Evolutionary conservation across 768 basidiomycete species (phyloP).

Genomic region (Hygrocybe coccinea): DNA sequence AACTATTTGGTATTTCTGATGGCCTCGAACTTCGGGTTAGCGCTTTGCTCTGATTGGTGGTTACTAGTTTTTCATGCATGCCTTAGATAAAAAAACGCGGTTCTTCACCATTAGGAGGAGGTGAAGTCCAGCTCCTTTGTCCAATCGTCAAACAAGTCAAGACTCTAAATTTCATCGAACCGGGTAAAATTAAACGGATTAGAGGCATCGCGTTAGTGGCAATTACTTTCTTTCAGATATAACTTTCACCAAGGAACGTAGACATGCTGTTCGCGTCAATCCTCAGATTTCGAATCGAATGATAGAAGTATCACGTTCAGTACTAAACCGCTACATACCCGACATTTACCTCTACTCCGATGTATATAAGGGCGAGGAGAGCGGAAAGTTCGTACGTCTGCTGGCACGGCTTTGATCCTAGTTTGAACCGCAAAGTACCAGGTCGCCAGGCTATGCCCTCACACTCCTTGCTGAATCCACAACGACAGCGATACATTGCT

Average conservation of each 20-base stretch:
- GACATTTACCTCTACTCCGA: conserved; percentile 99
- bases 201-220: conserved; percentile 87
- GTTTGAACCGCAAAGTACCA: conserved; percentile 24
- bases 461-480: conserved; percentile 89
- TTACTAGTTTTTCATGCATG: conserved; percentile 1
- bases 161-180: conserved; percentile 86
- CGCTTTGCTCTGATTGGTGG: neutral
- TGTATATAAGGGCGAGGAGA: conserved; percentile 95
- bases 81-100: conserved; percentile 93
- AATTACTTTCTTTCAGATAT: neutral
- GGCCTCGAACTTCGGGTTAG: conserved; percentile 81
- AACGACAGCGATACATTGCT: conserved; percentile 79
- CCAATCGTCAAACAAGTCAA: conserved; percentile 89
- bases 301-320: conserved; percentile 89
- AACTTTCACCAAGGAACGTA: conserved; percentile 27
- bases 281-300: conserved; percentile 97
- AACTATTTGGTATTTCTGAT: conserved; percentile 85
- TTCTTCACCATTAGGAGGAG: conserved; percentile 84
- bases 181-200: conserved; percentile 90
- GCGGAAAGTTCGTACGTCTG: conserved; percentile 75
- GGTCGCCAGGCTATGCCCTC: conserved; percentile 94
- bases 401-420: neutral
- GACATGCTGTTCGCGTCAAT: conserved; percentile 93
- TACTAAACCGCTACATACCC: conserved; percentile 94
- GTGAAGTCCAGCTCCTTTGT: conserved; percentile 90